A percentile compares a stretch with the other conserved stretches of the same genome.
phyloP scores from a whole-genome alignment of 108 stramenopile species.

The Fragilaria crotonensis region DNA sequence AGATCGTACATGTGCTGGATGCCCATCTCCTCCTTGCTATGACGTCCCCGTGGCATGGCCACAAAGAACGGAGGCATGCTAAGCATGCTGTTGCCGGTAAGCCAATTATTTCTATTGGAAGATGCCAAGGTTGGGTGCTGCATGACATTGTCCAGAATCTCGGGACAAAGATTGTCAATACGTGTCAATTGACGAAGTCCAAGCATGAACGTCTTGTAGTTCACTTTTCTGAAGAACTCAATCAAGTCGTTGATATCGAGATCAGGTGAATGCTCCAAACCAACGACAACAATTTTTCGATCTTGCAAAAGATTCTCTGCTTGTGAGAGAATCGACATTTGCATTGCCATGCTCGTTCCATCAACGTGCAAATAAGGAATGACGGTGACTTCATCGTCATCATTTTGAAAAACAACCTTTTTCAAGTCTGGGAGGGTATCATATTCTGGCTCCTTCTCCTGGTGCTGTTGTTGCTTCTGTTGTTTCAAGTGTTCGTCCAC shows the following conservation, averaged over 20 bases:
- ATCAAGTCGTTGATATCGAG: conserved; percentile 34
- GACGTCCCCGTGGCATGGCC: conserved; percentile 46
- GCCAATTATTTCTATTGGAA: too few species aligned
- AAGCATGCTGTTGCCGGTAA: too few species aligned
- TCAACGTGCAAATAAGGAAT: conserved; percentile 53
- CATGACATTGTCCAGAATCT: conserved; percentile 39
- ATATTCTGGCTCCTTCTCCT: not conserved
- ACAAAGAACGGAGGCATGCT: conserved; percentile 47
- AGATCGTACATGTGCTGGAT: conserved; percentile 56
- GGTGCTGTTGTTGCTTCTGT: not conserved
- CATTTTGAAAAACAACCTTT: conserved; percentile 17
- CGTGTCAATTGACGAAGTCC: conserved; percentile 38
- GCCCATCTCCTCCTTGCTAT: conserved; percentile 40
- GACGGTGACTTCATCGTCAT: conserved; percentile 18
- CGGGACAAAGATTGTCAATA: conserved; percentile 44
- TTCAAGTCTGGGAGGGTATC: not conserved
- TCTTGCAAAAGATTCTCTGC: conserved; percentile 27
- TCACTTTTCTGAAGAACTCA: conserved; percentile 28
- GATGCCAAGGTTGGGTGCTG: conserved; percentile 27
- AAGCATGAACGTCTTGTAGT: conserved; percentile 50
- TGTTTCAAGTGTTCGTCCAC: conserved; percentile 10
- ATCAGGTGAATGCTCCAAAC: conserved; percentile 41
- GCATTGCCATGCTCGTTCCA: conserved; percentile 28
- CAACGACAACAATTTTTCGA: conserved; percentile 33
- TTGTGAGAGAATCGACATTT: conserved; percentile 27